A percentile compares a stretch with the other conserved stretches of the same genome.
These are phyloP conservation scores for Eragrostis curvula DNA, from an alignment of 176 grass and related monocot species.

Conservation along the genomic window DNA sequence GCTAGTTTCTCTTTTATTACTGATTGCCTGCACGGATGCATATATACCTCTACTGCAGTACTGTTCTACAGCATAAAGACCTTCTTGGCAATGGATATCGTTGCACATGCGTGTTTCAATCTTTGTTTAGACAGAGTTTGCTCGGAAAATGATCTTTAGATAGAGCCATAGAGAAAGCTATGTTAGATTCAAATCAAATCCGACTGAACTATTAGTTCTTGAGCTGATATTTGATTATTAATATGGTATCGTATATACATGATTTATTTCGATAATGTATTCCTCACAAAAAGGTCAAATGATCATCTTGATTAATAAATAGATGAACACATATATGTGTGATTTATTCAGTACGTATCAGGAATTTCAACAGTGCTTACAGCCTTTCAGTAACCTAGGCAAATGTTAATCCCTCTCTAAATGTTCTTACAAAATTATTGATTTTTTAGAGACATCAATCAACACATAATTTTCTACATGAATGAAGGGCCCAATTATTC, in stretches of 20 bases:
- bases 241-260: not conserved
- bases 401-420: not conserved
- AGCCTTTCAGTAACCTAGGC: not conserved
- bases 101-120: conserved; percentile 5
- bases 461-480: not conserved
- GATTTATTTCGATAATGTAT: not conserved
- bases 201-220: not conserved
- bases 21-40: conserved; percentile 22
- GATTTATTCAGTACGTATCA: not conserved
- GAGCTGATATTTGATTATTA: not conserved
- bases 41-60: conserved; percentile 5
- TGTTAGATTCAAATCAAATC: not conserved
- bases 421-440: not conserved
- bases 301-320: not conserved
- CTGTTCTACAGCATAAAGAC: not conserved
- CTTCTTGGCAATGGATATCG: too few species aligned
- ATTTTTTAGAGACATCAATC: not conserved
- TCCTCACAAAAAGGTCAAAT: not conserved
- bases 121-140: not conserved
- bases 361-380: not conserved
- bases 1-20: conserved; percentile 24
- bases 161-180: not conserved
- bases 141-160: not conserved
- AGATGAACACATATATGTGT: not conserved
- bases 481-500: not conserved